Evolutionary conservation across 2,329 filamentous ascomycete species (phyloP).

Genomic region (Ophiocordyceps camponoti-saundersi): DNA sequence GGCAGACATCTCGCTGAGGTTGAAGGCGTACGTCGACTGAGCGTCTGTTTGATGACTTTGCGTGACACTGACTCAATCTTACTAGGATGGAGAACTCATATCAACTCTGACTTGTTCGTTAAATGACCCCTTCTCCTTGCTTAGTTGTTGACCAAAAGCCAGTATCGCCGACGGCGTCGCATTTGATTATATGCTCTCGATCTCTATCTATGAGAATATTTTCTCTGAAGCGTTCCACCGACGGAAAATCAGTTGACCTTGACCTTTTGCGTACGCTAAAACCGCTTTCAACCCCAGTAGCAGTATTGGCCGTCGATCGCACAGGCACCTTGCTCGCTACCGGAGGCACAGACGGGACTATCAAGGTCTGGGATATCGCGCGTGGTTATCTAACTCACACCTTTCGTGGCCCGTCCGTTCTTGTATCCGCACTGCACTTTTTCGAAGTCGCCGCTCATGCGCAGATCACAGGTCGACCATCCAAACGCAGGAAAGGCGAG

Average conservation of each 20-base stretch:
- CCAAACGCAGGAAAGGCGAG: slow-evolving; percentile 18
- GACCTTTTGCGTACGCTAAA: slow-evolving; percentile 68
- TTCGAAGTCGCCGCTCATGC: slow-evolving; percentile 52
- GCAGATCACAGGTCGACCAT: slow-evolving; percentile 7
- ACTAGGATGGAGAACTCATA: slow-evolving; percentile 60
- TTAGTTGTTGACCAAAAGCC: slow-evolving; percentile 4
- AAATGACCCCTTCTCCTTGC: neutral
- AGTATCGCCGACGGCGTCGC: slow-evolving; percentile 79
- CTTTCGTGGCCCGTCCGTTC: slow-evolving; percentile 79
- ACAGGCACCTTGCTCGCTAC: slow-evolving; percentile 85
- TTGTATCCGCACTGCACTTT: slow-evolving; percentile 82
- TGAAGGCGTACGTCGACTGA: slow-evolving; percentile 51
- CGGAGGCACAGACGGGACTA: slow-evolving; percentile 78
- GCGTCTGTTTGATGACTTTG: no score
- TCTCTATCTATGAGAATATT: slow-evolving; percentile 95
- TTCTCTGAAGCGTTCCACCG: slow-evolving; percentile 43
- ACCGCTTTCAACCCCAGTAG: slow-evolving; percentile 77
- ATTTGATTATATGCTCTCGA: slow-evolving; percentile 80
- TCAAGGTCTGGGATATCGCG: slow-evolving; percentile 92
- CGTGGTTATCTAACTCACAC: slow-evolving; percentile 89
- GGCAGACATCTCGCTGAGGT: slow-evolving; percentile 70
- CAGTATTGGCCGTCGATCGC: slow-evolving; percentile 68
- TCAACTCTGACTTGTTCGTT: slow-evolving; percentile 51
- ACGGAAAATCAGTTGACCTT: slow-evolving; percentile 40
- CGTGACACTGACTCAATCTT: neutral